phyloP scores from a whole-genome alignment of 2,329 filamentous ascomycete species.

The Grosmannia serpens region DNA sequence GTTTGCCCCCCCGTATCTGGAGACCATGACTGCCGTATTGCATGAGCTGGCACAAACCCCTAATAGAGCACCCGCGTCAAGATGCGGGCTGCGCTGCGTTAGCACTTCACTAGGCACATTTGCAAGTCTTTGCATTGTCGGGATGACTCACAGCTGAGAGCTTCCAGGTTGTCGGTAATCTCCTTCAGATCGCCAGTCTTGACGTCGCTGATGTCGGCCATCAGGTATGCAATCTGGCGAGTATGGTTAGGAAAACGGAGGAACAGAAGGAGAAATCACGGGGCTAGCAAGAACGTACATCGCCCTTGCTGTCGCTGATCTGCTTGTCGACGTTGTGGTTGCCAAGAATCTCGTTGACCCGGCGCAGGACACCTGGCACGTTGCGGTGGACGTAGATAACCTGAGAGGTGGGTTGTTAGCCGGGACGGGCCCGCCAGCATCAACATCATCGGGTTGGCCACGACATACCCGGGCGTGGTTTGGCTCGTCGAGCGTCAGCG shows the following conservation, averaged over 20 bases:
- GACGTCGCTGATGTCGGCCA: slow-evolving; percentile 93
- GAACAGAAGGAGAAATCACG: neutral
- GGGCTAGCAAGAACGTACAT: slow-evolving; percentile 36
- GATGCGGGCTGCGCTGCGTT: slow-evolving; percentile 25
- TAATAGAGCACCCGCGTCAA: slow-evolving; percentile 37
- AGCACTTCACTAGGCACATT: neutral
- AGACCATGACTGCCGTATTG: neutral
- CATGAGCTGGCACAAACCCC: neutral
- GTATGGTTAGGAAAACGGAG: neutral
- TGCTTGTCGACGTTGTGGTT: slow-evolving; percentile 99
- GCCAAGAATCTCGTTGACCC: slow-evolving; percentile 88
- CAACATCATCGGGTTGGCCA: neutral
- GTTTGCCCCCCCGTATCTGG: neutral
- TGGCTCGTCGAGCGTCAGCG: slow-evolving; percentile 79
- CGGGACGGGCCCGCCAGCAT: neutral
- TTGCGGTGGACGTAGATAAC: slow-evolving; percentile 97
- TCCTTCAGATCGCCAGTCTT: slow-evolving; percentile 71
- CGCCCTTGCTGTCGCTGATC: slow-evolving; percentile 89
- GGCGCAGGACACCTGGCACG: slow-evolving; percentile 84
- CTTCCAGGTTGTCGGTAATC: slow-evolving; percentile 72
- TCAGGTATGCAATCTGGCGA: slow-evolving; percentile 60
- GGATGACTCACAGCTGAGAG: slow-evolving; percentile 56
- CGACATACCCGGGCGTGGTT: slow-evolving; percentile 59
- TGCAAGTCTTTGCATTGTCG: neutral
- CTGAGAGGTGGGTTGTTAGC: neutral